These are phyloP conservation scores for Aspergillus intermedius DNA, from an alignment of 2,329 filamentous ascomycete species.

Conservation along the genomic window DNA sequence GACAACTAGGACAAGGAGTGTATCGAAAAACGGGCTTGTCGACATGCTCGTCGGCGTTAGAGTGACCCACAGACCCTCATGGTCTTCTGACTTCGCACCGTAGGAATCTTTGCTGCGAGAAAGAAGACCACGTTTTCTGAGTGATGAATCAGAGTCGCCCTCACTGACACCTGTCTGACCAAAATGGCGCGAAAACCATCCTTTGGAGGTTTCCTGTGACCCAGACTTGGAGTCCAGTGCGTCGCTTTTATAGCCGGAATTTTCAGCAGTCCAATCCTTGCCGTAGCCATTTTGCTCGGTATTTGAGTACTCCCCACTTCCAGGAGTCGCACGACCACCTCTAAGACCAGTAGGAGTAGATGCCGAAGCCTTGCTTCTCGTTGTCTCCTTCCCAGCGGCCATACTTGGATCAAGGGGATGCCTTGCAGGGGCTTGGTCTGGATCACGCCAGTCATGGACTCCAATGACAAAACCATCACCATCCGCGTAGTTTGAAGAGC, in stretches of 20 bases:
- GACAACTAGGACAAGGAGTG: conserved; percentile 89
- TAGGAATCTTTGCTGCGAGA: not conserved
- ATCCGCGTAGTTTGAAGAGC: conserved; percentile 20
- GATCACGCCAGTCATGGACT: conserved; percentile 81
- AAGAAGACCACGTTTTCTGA: not conserved
- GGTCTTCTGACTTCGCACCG: conserved; percentile 39
- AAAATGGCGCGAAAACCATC: conserved; percentile 33
- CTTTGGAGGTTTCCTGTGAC: conserved; percentile 10
- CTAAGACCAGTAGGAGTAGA: conserved; percentile 38
- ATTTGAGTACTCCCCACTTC: conserved; percentile 63
- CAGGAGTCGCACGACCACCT: conserved; percentile 63
- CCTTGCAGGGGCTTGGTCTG: conserved; percentile 56
- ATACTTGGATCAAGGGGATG: conserved; percentile 19
- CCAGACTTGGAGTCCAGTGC: conserved; percentile 6
- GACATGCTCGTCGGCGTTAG: conserved; percentile 83
- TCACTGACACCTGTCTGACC: conserved; percentile 19
- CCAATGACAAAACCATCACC: conserved; percentile 69
- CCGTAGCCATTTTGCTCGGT: conserved; percentile 27
- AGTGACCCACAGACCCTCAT: conserved; percentile 91
- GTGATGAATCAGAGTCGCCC: conserved; percentile 7
- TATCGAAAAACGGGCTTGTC: conserved; percentile 90
- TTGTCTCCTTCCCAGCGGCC: conserved; percentile 20
- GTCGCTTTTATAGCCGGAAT: conserved; percentile 6
- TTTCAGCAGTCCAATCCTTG: conserved; percentile 10
- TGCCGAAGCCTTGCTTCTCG: conserved; percentile 27